Percentiles rank a stretch among this genome's conserved stretches.
Conservation (phyloP, 2,329 filamentous ascomycete species). For the Teratosphaeria nubilosa region DNA sequence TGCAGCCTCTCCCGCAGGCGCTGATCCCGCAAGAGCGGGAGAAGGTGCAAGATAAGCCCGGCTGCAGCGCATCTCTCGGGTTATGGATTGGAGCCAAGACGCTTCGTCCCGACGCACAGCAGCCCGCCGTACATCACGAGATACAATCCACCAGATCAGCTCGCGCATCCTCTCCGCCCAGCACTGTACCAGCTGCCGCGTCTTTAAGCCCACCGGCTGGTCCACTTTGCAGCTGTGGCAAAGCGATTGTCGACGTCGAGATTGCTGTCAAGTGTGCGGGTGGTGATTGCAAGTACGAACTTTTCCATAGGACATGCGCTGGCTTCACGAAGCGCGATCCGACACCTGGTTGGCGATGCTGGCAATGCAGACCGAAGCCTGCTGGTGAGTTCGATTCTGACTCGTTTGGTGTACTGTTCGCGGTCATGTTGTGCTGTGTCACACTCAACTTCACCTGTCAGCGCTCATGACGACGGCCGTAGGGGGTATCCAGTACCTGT, state of each 20-base stretch:
- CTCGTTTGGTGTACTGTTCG: not conserved
- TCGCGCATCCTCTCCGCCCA: not conserved
- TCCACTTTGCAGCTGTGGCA: not conserved
- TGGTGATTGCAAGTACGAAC: not conserved
- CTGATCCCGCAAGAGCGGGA: not conserved
- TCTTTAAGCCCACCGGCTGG: not conserved
- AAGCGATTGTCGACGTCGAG: not conserved
- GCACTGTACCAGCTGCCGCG: not conserved
- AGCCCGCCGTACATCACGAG: not conserved
- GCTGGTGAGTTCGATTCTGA: not conserved
- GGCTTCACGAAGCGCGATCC: not conserved
- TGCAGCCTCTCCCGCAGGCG: slow-evolving; percentile 1
- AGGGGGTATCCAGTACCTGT: not conserved
- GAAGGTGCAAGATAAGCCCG: not conserved
- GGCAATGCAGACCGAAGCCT: slow-evolving; percentile 3
- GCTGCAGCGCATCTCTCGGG: not conserved
- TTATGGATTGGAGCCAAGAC: not conserved
- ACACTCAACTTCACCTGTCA: not conserved
- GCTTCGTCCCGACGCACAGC: not conserved
- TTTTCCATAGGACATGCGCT: slow-evolving; percentile 6
- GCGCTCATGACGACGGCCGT: not conserved
- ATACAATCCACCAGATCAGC: not conserved
- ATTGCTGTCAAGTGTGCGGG: slow-evolving; percentile 1
- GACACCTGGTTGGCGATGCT: slow-evolving; percentile 3
- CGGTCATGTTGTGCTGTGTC: not conserved